A percentile compares a stretch with the other conserved stretches of the same genome.
Conservation (phyloP, 225 moss, liverwort and hornwort species). For the Marchantia paleacea region DNA sequence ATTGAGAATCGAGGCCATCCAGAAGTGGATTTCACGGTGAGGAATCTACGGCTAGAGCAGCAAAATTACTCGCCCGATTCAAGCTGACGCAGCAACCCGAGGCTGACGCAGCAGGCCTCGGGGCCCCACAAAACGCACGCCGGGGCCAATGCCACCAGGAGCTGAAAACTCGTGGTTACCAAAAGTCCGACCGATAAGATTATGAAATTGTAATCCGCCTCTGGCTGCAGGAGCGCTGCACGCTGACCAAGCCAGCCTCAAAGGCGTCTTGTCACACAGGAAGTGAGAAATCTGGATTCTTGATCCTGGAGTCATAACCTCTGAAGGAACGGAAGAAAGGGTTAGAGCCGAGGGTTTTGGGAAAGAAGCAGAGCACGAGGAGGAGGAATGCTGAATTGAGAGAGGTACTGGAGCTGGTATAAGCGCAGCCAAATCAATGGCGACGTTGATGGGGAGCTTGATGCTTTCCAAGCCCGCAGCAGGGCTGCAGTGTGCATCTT, state of each 20-base stretch:
- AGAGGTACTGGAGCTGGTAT: not conserved
- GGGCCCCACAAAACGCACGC: not conserved
- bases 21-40: not conserved
- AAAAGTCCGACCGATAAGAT: conserved; percentile 18
- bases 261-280: not conserved
- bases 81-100: not conserved
- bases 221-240: not conserved
- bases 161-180: conserved; percentile 5
- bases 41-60: not conserved
- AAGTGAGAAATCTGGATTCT: not conserved
- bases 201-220: not conserved
- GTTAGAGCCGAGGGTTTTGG: not conserved
- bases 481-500: conserved; percentile 7
- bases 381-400: not conserved
- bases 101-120: not conserved
- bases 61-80: not conserved
- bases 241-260: not conserved
- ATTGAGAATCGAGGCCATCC: not conserved
- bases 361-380: not conserved
- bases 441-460: conserved; percentile 18
- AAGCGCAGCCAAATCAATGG: not conserved
- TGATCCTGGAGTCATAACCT: no score
- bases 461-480: not conserved
- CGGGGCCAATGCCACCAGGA: not conserved
- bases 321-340: not conserved